Base-by-base conservation (phyloP, 176 grass and related monocot genomes). In the Lolium multiflorum region DNA sequence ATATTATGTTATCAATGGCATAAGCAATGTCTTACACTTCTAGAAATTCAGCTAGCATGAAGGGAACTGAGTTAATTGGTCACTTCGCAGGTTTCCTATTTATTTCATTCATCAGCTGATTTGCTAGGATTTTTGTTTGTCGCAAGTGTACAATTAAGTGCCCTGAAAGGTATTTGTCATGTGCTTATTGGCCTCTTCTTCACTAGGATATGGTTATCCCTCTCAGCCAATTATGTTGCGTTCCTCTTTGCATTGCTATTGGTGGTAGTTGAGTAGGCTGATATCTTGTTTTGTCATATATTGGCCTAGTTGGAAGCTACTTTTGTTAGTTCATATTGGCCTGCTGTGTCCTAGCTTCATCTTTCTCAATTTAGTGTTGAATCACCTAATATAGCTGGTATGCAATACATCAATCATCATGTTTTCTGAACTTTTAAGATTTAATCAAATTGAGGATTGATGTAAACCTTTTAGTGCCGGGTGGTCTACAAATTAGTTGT, bases 1-100 rank as follows among this genome's bases (percentile, higher is more conserved):
- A 18, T 84, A 63, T 63, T 88, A 70, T 88, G 82, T 81, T 81
- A 88, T 84, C 44, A 14, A 46, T 85, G 85, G 82, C 77, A 85
- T 71, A 81, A 91, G 78, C 73, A 77, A 85, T 81, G 76, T 84
- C 76, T 80, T 69, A 28, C 28, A 48, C 39, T 71, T 83, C 11
- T 77, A 72, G 62, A 81, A 81, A 87, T 49, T 26, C 20, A 79
- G 75, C 84, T 84, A 68, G 82, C 41, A 5, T 61, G 15, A 80
- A 71, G 44, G 38, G 38, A 79, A 81, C 89, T 91, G 75, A 24
- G 78, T 56, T 84, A 28, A 28, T 35, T 48, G n/a, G n/a, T n/a
- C n/a, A n/a, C n/a, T n/a, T n/a, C n/a, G n/a, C n/a, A n/a, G n/a
- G n/a, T n/a, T n/a, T n/a, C n/a, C n/a, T n/a, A n/a, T n/a, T n/a